Evolutionary conservation across 305 asterid species (phyloP).

Genomic region (Fraxinus velutina): DNA sequence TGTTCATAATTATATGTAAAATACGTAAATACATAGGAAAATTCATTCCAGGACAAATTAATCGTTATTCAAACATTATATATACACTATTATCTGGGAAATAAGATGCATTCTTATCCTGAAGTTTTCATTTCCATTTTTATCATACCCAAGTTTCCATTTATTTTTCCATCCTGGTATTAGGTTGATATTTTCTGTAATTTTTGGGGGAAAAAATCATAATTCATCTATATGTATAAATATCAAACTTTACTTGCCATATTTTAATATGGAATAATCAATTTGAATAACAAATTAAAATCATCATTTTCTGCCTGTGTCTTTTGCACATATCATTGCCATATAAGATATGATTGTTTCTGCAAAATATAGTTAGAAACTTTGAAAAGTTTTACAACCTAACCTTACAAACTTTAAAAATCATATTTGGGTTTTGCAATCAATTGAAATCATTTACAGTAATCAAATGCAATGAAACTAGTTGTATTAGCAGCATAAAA

Average conservation of each 20-base stretch:
- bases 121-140: not conserved
- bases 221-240: not conserved
- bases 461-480: constrained; percentile 4
- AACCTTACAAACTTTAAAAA: constrained; percentile 5
- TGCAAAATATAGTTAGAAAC: not conserved
- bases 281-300: constrained; percentile 2
- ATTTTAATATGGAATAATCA: not conserved
- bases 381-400: not conserved
- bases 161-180: constrained; percentile 1
- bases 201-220: not conserved
- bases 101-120: not conserved
- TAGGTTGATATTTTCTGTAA: not conserved
- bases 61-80: not conserved
- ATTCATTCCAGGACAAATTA: not conserved
- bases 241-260: constrained; percentile 1
- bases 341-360: not conserved
- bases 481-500: not conserved
- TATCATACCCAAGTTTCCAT: not conserved
- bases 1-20: not conserved
- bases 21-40: not conserved
- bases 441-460: not conserved
- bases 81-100: not conserved
- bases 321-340: not conserved
- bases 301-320: not conserved
- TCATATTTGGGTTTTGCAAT: constrained; percentile 1